A percentile compares a stretch with the other conserved stretches of the same genome.
Conservation (phyloP, 352 stramenopile genomes). For the Phytophthora crassamura region DNA sequence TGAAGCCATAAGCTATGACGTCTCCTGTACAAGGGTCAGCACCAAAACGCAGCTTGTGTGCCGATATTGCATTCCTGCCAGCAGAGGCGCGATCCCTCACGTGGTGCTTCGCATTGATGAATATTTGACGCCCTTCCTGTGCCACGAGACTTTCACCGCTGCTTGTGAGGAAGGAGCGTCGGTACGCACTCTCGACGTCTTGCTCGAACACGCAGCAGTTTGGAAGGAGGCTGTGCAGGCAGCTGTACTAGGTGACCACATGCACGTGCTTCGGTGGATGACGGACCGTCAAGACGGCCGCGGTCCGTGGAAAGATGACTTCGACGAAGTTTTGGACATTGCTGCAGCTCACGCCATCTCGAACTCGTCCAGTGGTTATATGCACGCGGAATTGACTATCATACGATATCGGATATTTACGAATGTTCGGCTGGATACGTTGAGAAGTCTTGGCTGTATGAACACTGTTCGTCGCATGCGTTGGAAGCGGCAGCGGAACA, state of each 20-base stretch:
- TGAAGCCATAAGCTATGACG: no score
- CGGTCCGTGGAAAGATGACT: slow-evolving; percentile 11
- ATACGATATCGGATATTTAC: background rate
- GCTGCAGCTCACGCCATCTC: slow-evolving; percentile 14
- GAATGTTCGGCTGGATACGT: background rate
- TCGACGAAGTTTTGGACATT: background rate
- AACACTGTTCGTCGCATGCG: background rate
- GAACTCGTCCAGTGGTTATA: slow-evolving; percentile 6
- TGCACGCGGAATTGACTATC: background rate
- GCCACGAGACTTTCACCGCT: slow-evolving; percentile 9
- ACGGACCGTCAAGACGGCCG: background rate
- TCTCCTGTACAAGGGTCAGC: background rate
- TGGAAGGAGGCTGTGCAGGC: slow-evolving; percentile 1
- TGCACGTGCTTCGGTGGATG: slow-evolving; percentile 20
- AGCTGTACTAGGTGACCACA: slow-evolving; percentile 1
- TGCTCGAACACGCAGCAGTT: background rate
- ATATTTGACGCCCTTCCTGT: slow-evolving; percentile 2
- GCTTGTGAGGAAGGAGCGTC: slow-evolving; percentile 7
- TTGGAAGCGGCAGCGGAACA: background rate
- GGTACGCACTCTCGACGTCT: background rate
- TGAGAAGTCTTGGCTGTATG: background rate
- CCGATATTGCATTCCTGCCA: slow-evolving; percentile 1
- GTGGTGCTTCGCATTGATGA: slow-evolving; percentile 3
- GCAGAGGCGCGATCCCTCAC: background rate
- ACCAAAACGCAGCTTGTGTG: slow-evolving; percentile 1